Evolutionary conservation across 2,329 filamentous ascomycete species (phyloP).

Genomic region (Mycosphaerella sp.): DNA sequence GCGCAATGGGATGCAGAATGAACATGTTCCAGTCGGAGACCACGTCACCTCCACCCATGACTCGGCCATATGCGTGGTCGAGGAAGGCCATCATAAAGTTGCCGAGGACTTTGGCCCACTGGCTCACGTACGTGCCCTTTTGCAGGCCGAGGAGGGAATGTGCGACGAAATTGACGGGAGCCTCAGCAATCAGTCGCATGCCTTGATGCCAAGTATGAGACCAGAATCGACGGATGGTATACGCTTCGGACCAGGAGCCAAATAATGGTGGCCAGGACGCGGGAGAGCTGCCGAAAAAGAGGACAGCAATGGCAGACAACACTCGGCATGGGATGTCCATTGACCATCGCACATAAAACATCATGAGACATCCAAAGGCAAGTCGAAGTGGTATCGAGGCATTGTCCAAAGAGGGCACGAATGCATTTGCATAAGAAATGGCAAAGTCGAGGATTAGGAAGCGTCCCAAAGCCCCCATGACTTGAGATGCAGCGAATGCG

Average conservation of each 20-base stretch:
- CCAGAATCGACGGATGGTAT: slow-evolving; percentile 2
- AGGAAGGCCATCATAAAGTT: slow-evolving; percentile 5
- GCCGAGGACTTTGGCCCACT: neutral
- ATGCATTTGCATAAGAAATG: neutral
- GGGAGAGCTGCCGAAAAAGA: neutral
- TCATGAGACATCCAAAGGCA: neutral
- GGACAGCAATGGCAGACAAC: neutral
- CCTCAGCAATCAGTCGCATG: slow-evolving; percentile 1
- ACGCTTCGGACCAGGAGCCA: slow-evolving; percentile 1
- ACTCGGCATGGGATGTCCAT: slow-evolving; percentile 4
- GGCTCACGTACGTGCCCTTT: neutral
- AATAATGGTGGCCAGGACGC: neutral
- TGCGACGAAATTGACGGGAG: neutral
- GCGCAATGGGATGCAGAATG: neutral
- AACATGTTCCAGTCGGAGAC: neutral
- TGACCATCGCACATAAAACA: slow-evolving; percentile 1
- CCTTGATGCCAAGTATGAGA: slow-evolving; percentile 6
- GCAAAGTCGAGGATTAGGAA: neutral
- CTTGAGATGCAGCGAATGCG: neutral
- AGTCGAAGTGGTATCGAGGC: neutral
- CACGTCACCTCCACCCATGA: neutral
- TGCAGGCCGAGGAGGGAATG: neutral
- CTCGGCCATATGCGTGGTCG: slow-evolving; percentile 3
- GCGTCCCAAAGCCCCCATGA: neutral
- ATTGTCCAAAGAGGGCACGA: neutral